These are phyloP conservation scores for Trypanosoma scelopori DNA, from an alignment of 208 protist genomes.

Conservation along the genomic window DNA sequence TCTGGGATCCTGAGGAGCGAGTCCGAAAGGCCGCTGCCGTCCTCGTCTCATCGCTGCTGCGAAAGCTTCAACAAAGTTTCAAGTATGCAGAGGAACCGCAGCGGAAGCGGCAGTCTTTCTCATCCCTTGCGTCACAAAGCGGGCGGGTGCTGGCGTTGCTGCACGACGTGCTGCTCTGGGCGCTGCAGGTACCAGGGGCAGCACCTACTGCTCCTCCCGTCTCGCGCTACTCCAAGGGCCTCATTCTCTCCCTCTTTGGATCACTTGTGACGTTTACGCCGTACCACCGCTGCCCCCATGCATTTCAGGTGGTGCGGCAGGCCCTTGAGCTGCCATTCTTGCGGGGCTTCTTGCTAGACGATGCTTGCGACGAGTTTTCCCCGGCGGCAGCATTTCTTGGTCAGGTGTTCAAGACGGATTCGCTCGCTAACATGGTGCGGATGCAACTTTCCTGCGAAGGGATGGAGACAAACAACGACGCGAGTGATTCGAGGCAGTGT, in stretches of 20 bases:
- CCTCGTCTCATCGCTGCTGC: conserved; percentile 40
- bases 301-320: conserved; percentile 32
- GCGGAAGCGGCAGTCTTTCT: conserved; percentile 55
- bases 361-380: conserved; percentile 7
- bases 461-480: neutral
- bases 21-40: conserved; percentile 44
- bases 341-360: conserved; percentile 21
- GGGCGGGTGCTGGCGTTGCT: conserved; percentile 48
- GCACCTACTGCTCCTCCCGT: neutral
- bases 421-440: conserved; percentile 9
- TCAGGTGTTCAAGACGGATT: conserved; percentile 13
- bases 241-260: conserved; percentile 32
- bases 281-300: conserved; percentile 69
- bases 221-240: neutral
- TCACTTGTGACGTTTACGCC: conserved; percentile 57
- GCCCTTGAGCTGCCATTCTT: conserved; percentile 52
- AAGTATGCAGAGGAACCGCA: conserved; percentile 78
- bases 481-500: neutral
- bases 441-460: conserved; percentile 1
- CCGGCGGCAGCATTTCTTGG: conserved; percentile 20
- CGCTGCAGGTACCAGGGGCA: conserved; percentile 20
- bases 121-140: conserved; percentile 62
- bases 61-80: conserved; percentile 57
- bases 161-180: conserved; percentile 65
- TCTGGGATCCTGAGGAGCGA: conserved; percentile 31